Conservation (phyloP, 345 rosid genomes). For the Stellera chamaejasme region DNA sequence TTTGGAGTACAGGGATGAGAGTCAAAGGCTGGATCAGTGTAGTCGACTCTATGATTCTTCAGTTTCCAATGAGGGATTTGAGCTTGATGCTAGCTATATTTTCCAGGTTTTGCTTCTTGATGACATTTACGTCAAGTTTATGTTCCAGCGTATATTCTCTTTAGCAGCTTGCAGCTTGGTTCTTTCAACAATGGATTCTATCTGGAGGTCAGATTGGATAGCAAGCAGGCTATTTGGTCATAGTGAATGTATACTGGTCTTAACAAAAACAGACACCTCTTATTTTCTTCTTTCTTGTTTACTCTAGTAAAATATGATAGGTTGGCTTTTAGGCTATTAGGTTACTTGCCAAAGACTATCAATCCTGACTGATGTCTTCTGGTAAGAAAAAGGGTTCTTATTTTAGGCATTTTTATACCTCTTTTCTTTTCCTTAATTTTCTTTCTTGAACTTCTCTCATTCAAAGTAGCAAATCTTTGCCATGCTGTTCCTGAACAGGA, state of each 20-base stretch:
- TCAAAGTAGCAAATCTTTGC: background rate
- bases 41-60: conserved; percentile 94
- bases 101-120: conserved; percentile 55
- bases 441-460: background rate
- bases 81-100: conserved; percentile 80
- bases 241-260: too few relatives aligned
- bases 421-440: background rate
- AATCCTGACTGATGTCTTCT: too few relatives aligned
- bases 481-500: conserved; percentile 34
- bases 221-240: too few relatives aligned
- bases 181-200: background rate
- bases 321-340: too few relatives aligned
- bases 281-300: too few relatives aligned
- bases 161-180: background rate
- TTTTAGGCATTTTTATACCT: too few relatives aligned
- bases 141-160: background rate
- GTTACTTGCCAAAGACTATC: too few relatives aligned
- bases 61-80: conserved; percentile 77
- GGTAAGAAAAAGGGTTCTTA: too few relatives aligned
- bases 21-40: conserved; percentile 92
- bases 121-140: background rate
- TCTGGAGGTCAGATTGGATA: too few relatives aligned
- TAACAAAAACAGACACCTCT: too few relatives aligned
- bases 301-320: too few relatives aligned
- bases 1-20: conserved; percentile 76